Evolutionary conservation across 1,284 basidiomycete species (phyloP), one percentile per base, ranked within the genome.

Genomic region (Ganoderma lingzhi): DNA sequence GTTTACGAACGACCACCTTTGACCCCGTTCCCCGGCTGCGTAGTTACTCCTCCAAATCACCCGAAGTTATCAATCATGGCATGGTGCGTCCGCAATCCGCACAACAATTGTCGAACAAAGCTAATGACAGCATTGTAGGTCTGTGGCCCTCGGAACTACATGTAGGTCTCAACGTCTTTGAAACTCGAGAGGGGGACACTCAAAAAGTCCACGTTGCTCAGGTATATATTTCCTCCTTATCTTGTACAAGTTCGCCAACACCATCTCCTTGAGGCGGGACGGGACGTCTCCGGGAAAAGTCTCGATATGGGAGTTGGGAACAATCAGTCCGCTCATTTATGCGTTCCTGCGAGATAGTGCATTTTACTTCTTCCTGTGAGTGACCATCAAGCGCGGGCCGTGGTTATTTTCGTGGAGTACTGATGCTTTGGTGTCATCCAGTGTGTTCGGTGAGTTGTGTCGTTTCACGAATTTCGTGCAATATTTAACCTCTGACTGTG

Each of bases 341-440:
- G 39, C 62, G n/a, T 73, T 73, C 56, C 51, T 73, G 12, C 66
- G 69, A 17, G 71, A 73, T 30, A 70, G 71, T 56, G 65, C 67
- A 15, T 62, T 68, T 39, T 73, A 73, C 63, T 73, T 73, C 51
- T 66, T 73, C 44, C 56, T 73, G 71, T 73, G 65, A 66, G 69
- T 62, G 12, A 15, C 1, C 1, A 12, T 6, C 12, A 9, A 23
- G 23, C 23, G 23, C 23, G 23, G 45, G n/a, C n/a, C 6, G 32
- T 14, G 32, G 2, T 30, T 37, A 23, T 19, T 15, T 48, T 32
- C 3, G 1, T 19, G 2, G 6, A 2, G 17, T n/a, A 23, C 55
- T 44, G n/a, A 62, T 41, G 30, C 10, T 45, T 28, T 37, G 3
- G 0, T 28, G 23, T 9, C 14, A 5, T 28, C 3, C n/a, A 69